Base-by-base conservation (phyloP, 2,329 filamentous ascomycete species). In the Arthrobotrys musiformis region DNA sequence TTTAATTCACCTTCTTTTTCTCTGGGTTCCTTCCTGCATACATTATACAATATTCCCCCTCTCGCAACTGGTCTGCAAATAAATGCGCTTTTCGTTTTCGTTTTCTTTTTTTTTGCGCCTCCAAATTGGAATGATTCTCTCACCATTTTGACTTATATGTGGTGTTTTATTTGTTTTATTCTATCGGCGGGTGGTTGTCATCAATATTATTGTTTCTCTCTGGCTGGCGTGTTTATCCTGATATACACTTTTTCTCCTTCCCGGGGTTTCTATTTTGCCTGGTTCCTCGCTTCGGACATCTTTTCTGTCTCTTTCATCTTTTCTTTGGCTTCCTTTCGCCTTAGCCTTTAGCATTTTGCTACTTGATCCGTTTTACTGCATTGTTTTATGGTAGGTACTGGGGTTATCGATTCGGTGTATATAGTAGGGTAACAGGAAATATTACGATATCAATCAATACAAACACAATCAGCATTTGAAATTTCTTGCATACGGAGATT, bases 31-130 rank as follows among this genome's bases (percentile, higher is more conserved):
- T 11, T 1, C 19, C 4, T 48, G 17, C 33, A n/a, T 24, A 33
- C 33, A 40, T 40, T 37, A 58, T 58, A 58, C 33, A 58, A 58
- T 58, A 58, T 58, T 58, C 33, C 54, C 54, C 54, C 22, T 40
- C 3, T 58, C 19, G 54, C 54, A n/a, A 15, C 15, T 40, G 3
- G 11, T 26, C 40, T 40, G 7, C 1, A n/a, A 19, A 58, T 37
- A 9, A 17, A 11, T 17, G 15, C 35, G 8, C 2, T 15, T 40
- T 11, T 15, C 37, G n/a, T n/a, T n/a, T n/a, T n/a, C n/a, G n/a
- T n/a, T 42, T n/a, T 42, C 1, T 37, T 6, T n/a, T 11, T 26
- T 58, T 58, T 26, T 37, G 11, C n/a, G 54, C 19, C 33, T 22
- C 17, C 54, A 40, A 24, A 58, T 24, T 58, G 30, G 9, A 58